These are phyloP conservation scores for Tetrahymena borealis DNA, from an alignment of 73 alveolate genomes.

Conservation along the genomic window DNA sequence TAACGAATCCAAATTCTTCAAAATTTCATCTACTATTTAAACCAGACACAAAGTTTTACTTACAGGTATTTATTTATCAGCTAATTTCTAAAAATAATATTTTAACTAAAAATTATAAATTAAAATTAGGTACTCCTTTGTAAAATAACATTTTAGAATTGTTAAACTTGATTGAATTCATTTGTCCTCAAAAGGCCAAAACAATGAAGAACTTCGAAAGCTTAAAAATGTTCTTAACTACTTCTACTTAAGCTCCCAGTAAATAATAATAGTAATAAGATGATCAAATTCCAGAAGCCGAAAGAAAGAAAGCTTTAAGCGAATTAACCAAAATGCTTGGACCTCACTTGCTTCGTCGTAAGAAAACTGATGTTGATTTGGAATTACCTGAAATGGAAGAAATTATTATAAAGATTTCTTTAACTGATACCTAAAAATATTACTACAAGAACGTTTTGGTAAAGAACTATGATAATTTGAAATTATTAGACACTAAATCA, in stretches of 20 bases:
- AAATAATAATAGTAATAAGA: slow-evolving; percentile 20
- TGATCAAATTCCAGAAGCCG: slow-evolving; percentile 24
- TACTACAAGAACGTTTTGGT: slow-evolving; percentile 79
- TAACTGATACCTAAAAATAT: slow-evolving; percentile 76
- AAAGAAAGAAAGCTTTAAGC: slow-evolving; percentile 46
- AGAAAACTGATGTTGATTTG: slow-evolving; percentile 80
- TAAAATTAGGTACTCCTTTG: slow-evolving; percentile 67
- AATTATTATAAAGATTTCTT: slow-evolving; percentile 71
- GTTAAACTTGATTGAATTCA: slow-evolving; percentile 69
- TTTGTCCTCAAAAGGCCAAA: slow-evolving; percentile 71
- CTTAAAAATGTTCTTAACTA: slow-evolving; percentile 26
- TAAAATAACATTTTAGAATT: slow-evolving; percentile 88
- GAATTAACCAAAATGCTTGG: slow-evolving; percentile 69
- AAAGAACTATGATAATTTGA: slow-evolving; percentile 76
- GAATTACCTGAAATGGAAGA: slow-evolving; percentile 92
- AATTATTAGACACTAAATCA: slow-evolving; percentile 41
- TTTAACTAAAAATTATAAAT: neutral
- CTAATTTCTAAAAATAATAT: neutral
- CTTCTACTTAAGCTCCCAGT: slow-evolving; percentile 41
- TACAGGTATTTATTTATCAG: slow-evolving; percentile 54
- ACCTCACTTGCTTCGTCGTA: slow-evolving; percentile 89
- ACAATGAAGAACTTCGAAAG: slow-evolving; percentile 32
- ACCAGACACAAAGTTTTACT: slow-evolving; percentile 75
- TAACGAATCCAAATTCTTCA: slow-evolving; percentile 69
- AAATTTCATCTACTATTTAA: slow-evolving; percentile 50